A percentile compares a stretch with the other conserved stretches of the same genome.
Evolutionary conservation across 2,329 filamentous ascomycete genomes (phyloP).

Genomic region (Pestalotiopsis sp.): DNA sequence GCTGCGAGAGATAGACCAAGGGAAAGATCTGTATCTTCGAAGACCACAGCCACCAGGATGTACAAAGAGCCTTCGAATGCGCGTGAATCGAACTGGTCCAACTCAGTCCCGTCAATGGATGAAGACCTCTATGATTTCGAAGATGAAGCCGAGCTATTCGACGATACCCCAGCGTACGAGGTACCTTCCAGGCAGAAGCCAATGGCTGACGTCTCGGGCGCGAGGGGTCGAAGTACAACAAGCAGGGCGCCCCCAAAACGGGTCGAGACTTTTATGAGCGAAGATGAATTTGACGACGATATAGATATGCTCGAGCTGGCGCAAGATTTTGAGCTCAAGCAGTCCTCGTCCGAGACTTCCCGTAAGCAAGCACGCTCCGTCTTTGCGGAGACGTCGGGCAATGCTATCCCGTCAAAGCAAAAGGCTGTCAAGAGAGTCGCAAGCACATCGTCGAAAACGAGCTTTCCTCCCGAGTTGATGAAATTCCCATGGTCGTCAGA

Average conservation of each 20-base stretch:
- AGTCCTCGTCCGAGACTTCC: conserved; percentile 33
- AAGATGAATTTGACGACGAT: conserved; percentile 50
- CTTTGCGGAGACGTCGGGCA: conserved; percentile 54
- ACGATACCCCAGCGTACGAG: conserved; percentile 22
- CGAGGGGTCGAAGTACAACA: conserved; percentile 24
- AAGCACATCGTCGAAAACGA: conserved; percentile 31
- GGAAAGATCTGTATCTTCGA: not conserved
- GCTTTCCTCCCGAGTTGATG: conserved; percentile 58
- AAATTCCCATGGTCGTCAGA: conserved; percentile 82
- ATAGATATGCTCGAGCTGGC: conserved; percentile 56
- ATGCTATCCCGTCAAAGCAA: conserved; percentile 37
- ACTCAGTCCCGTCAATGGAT: conserved; percentile 14
- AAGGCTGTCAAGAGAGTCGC: conserved; percentile 36
- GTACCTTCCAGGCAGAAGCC: conserved; percentile 9
- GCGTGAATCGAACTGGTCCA: conserved; percentile 8
- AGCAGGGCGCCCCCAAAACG: conserved; percentile 17
- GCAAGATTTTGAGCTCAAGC: conserved; percentile 50
- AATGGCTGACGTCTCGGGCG: conserved; percentile 15
- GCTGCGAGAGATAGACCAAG: conserved; percentile 13
- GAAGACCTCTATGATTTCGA: conserved; percentile 30
- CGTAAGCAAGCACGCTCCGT: conserved; percentile 35
- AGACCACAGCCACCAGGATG: not conserved
- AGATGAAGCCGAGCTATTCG: conserved; percentile 36
- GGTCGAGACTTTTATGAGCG: conserved; percentile 15
- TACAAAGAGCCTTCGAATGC: conserved; percentile 16